These are phyloP conservation scores for Ceriops tagal DNA, from an alignment of 345 rosid species.

Conservation along the genomic window DNA sequence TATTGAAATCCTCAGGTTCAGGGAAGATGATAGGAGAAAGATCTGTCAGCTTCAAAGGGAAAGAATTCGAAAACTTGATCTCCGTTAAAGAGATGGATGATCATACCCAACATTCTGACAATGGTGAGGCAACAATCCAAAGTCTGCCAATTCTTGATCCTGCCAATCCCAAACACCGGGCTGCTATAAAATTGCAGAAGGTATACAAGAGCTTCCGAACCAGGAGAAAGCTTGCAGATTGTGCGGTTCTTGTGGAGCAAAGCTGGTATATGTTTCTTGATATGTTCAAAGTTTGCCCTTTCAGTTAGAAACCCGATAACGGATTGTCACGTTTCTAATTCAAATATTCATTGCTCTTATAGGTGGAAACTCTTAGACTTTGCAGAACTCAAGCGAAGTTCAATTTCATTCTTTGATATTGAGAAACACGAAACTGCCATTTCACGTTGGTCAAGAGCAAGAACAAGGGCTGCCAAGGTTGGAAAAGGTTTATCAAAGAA, in stretches of 20 bases:
- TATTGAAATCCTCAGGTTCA: slow-evolving; percentile 61
- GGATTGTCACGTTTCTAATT: slow-evolving; percentile 20
- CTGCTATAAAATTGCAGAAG: slow-evolving; percentile 81
- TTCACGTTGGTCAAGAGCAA: slow-evolving; percentile 96
- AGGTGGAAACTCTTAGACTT: slow-evolving; percentile 96
- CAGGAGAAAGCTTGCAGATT: slow-evolving; percentile 90
- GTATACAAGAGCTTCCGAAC: slow-evolving; percentile 94
- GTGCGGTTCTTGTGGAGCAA: slow-evolving; percentile 86
- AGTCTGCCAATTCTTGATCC: slow-evolving; percentile 42
- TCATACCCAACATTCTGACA: slow-evolving; percentile 19
- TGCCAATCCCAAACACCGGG: slow-evolving; percentile 62
- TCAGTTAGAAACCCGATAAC: background rate
- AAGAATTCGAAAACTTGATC: slow-evolving; percentile 49
- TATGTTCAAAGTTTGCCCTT: background rate
- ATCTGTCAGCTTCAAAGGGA: slow-evolving; percentile 70
- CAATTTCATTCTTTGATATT: slow-evolving; percentile 79
- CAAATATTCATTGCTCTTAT: slow-evolving; percentile 2
- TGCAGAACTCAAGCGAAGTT: slow-evolving; percentile 81
- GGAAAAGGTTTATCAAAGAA: slow-evolving; percentile 95
- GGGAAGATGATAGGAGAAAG: slow-evolving; percentile 73
- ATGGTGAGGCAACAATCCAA: slow-evolving; percentile 9
- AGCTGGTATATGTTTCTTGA: slow-evolving; percentile 53
- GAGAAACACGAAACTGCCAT: slow-evolving; percentile 93
- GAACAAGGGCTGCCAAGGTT: slow-evolving; percentile 89
- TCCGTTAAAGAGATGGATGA: slow-evolving; percentile 27